A percentile compares a stretch with the other conserved stretches of the same genome.
Evolutionary conservation across 768 basidiomycete species (phyloP).

Genomic region (Coprinellus aureogranulatus): DNA sequence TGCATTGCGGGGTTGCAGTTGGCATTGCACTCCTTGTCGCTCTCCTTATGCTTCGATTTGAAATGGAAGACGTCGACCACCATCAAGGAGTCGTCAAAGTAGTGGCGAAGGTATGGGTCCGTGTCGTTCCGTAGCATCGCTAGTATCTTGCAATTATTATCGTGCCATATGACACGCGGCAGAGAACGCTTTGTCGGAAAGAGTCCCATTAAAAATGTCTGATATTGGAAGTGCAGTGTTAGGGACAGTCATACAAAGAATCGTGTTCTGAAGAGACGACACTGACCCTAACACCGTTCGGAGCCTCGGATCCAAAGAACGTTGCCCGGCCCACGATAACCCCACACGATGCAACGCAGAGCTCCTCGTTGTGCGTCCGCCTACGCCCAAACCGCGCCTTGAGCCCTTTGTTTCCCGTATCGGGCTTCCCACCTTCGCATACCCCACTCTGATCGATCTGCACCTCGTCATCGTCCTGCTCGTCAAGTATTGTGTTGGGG

Average conservation of each 20-base stretch:
- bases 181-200: conserved; percentile 17
- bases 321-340: conserved; percentile 25
- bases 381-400: conserved; percentile 24
- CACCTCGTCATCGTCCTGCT: conserved; percentile 7
- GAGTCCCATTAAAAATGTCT: conserved; percentile 18
- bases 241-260: conserved; percentile 16
- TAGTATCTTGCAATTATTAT: conserved; percentile 25
- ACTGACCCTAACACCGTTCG: too few species aligned
- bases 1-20: conserved; percentile 24
- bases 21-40: conserved; percentile 20
- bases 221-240: background rate
- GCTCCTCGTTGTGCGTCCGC: conserved; percentile 30
- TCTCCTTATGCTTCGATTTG: conserved; percentile 23
- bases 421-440: conserved; percentile 12
- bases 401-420: conserved; percentile 17
- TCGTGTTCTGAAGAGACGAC: conserved; percentile 15
- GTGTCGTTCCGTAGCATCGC: too few species aligned
- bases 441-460: conserved; percentile 1
- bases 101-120: too few species aligned
- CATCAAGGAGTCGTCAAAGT: conserved; percentile 9
- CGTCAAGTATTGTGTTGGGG: background rate
- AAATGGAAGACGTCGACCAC: conserved; percentile 29
- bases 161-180: conserved; percentile 21
- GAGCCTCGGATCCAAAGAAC: conserved; percentile 29
- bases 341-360: conserved; percentile 24